phyloP scores from a whole-genome alignment of 176 grass and related monocot species.

The Triticum monococcum region DNA sequence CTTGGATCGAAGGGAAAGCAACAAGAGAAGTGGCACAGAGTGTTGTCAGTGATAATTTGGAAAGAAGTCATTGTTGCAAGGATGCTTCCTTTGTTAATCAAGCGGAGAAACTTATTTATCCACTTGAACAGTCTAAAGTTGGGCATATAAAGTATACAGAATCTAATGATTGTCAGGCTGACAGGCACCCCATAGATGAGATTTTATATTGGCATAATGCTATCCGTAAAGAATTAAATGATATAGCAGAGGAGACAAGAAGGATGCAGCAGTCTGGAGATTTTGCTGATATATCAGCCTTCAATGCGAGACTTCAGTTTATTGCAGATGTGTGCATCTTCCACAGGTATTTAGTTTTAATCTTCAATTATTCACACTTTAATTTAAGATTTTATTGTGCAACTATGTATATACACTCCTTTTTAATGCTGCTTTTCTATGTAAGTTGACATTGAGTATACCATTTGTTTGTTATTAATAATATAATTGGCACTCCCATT shows the following conservation, averaged over 20 bases:
- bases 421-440: conserved; percentile 7
- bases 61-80: conserved; percentile 14
- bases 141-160: conserved; percentile 53
- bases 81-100: conserved; percentile 34
- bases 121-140: conserved; percentile 42
- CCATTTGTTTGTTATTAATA: not conserved
- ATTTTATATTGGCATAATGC: conserved; percentile 97
- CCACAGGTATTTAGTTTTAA: conserved; percentile 57
- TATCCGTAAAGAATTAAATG: conserved; percentile 78
- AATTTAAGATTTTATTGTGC: not conserved
- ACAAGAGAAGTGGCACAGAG: conserved; percentile 28
- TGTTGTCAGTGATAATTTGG: conserved; percentile 16
- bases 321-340: conserved; percentile 98
- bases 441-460: conserved; percentile 9
- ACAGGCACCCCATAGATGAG: conserved; percentile 83
- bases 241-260: conserved; percentile 84
- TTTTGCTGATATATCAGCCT: conserved; percentile 91
- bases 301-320: conserved; percentile 89
- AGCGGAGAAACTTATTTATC: conserved; percentile 36
- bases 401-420: not conserved
- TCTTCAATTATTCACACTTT: not conserved
- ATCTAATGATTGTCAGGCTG: conserved; percentile 36
- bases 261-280: conserved; percentile 72
- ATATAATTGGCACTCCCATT: conserved; percentile 2
- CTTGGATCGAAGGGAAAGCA: conserved; percentile 76